Conservation (phyloP, 768 basidiomycete genomes). For the Boletus pseudo-olivaceus region DNA sequence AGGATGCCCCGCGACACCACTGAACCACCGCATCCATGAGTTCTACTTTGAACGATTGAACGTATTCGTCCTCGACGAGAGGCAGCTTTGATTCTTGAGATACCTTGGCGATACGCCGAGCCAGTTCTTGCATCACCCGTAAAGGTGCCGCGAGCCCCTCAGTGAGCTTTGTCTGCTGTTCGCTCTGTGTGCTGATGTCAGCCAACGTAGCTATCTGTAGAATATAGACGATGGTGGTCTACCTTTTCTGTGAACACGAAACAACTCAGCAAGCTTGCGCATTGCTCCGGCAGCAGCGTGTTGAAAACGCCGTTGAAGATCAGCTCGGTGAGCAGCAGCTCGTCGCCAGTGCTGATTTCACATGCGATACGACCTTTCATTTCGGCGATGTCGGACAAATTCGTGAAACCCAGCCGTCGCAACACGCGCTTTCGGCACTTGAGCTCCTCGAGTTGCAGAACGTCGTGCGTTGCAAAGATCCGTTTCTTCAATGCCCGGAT, state of each 20-base stretch:
- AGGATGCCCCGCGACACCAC: slow-evolving; percentile 98
- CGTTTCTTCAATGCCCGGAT: slow-evolving; percentile 80
- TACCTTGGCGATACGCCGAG: slow-evolving; percentile 93
- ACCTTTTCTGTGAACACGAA: slow-evolving; percentile 99
- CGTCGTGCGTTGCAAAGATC: slow-evolving; percentile 86
- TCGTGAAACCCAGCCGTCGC: slow-evolving; percentile 88
- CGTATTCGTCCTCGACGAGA: slow-evolving; percentile 91
- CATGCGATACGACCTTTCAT: slow-evolving; percentile 98
- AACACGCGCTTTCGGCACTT: slow-evolving; percentile 93
- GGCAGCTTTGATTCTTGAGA: slow-evolving; percentile 90
- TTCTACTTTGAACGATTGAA: slow-evolving; percentile 95
- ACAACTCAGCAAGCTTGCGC: slow-evolving; percentile 90
- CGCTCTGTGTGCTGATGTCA: slow-evolving; percentile 52
- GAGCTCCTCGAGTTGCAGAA: slow-evolving; percentile 94
- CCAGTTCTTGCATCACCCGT: slow-evolving; percentile 93
- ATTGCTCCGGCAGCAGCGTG: slow-evolving; percentile 82
- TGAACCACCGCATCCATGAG: slow-evolving; percentile 97
- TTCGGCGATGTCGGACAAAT: slow-evolving; percentile 87
- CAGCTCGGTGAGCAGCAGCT: slow-evolving; percentile 91
- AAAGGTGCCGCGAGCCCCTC: slow-evolving; percentile 93
- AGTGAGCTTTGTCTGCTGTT: slow-evolving; percentile 78
- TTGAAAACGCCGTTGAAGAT: slow-evolving; percentile 98
- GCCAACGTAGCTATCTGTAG: background rate
- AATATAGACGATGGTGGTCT: slow-evolving; percentile 8
- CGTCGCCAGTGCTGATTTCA: slow-evolving; percentile 97